Evolutionary conservation across 768 basidiomycete genomes (phyloP).

Genomic region (Lepiota venenata): DNA sequence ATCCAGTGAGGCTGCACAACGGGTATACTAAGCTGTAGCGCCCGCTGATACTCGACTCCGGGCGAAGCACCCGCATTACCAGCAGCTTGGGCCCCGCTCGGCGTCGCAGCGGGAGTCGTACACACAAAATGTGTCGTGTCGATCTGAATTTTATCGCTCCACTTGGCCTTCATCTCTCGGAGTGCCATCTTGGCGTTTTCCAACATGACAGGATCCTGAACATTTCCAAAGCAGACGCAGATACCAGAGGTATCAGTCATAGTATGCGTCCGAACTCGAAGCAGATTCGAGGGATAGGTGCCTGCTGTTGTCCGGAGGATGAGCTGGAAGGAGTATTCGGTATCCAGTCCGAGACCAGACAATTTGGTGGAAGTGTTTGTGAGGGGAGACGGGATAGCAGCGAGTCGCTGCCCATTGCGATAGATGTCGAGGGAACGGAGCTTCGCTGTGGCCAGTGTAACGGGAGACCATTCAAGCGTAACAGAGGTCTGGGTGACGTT

Average conservation of each 20-base stretch:
- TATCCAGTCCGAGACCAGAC: slow-evolving; percentile 75
- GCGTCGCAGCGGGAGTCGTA: slow-evolving; percentile 78
- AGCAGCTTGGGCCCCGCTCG: slow-evolving; percentile 50
- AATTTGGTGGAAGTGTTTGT: slow-evolving; percentile 88
- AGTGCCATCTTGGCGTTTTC: slow-evolving; percentile 82
- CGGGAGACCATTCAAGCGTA: slow-evolving; percentile 90
- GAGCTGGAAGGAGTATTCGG: slow-evolving; percentile 93
- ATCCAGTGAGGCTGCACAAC: slow-evolving; percentile 96
- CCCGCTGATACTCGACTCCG: slow-evolving; percentile 91
- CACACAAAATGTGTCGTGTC: slow-evolving; percentile 99
- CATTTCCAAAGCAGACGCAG: slow-evolving; percentile 90
- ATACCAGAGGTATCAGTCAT: slow-evolving; percentile 96
- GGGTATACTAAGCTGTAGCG: slow-evolving; percentile 89
- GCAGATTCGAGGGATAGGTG: slow-evolving; percentile 79
- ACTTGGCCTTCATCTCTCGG: slow-evolving; percentile 82
- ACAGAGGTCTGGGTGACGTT: slow-evolving; percentile 97
- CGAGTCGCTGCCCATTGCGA: slow-evolving; percentile 85
- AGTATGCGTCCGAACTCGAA: slow-evolving; percentile 86
- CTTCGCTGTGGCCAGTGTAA: slow-evolving; percentile 83
- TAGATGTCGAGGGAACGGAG: slow-evolving; percentile 90
- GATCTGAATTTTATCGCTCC: slow-evolving; percentile 92
- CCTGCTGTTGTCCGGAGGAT: slow-evolving; percentile 92
- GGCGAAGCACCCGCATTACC: slow-evolving; percentile 57
- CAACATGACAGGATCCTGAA: slow-evolving; percentile 71
- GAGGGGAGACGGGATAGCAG: slow-evolving; percentile 76